Evolutionary conservation across 306 rosid genomes (phyloP), one percentile per base, ranked within the genome.

Genomic region (Begonia loranthoides): DNA sequence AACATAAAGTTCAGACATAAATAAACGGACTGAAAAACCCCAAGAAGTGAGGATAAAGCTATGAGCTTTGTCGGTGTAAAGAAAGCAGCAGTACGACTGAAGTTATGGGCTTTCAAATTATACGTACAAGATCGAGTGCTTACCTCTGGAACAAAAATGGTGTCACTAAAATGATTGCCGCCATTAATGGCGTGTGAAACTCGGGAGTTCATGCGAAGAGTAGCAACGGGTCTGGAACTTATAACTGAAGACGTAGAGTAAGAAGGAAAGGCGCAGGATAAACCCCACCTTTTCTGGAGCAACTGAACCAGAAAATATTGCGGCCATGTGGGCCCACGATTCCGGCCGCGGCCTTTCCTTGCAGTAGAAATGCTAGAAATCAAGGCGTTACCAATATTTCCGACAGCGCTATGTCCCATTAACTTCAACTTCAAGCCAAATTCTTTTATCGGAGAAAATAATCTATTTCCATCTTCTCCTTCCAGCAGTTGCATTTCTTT

Each of bases 351-450:
- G 68, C 81, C 83, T 78, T 76, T 79, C 62, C 94, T 69, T 1
- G 79, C 64, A 62, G 57, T 65, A 13, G 65, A 75, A 53, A 90
- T 78, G 48, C 60, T 62, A 56, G 75, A 41, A 38, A 74, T 60
- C 84, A 83, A 70, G 63, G 54, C 9, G 96, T 94, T 45, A 81
- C 94, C 78, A 88, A 71, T 59, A 75, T 74, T 66, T 73, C 84
- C 96, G 52, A 88, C 88, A 10, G 72, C 86, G 66, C 85, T 81
- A 71, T 83, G 84, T 77, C 81, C 93, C 15, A 73, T 61, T 64
- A 74, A 62, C 70, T 84, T 73, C 12, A 83, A 64, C 59, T 73
- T 82, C 50, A 79, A 76, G 67, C 15, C 57, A n/a, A n/a, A n/a
- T n/a, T n/a, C n/a, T n/a, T n/a, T n/a, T n/a, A n/a, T n/a, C n/a